phyloP scores from a whole-genome alignment of 148 eudicot species.

The Rhododendron williamsianum region DNA sequence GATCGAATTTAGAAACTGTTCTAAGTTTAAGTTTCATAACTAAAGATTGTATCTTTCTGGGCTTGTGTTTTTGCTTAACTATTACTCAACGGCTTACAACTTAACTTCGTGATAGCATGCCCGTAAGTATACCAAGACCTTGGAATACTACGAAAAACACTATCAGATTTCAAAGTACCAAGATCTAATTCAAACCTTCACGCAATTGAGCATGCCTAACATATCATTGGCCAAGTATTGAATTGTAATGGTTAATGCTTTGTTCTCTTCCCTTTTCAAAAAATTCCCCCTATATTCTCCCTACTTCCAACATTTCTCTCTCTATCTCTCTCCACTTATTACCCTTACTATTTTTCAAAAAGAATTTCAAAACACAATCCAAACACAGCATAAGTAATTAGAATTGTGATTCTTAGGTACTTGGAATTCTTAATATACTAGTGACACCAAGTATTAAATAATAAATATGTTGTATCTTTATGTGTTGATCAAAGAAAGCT shows the following conservation, averaged over 20 bases:
- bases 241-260: too few species aligned
- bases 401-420: too few species aligned
- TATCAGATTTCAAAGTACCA: background rate
- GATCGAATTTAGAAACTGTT: background rate
- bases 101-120: background rate
- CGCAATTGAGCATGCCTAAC: too few species aligned
- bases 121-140: too few species aligned
- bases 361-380: too few species aligned
- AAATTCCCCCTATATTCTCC: too few species aligned
- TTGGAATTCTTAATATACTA: background rate
- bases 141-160: background rate
- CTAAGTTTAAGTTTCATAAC: background rate
- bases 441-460: background rate
- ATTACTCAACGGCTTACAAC: background rate
- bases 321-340: too few species aligned
- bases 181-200: background rate
- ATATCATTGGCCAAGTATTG: too few species aligned
- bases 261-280: too few species aligned
- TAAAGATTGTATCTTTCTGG: background rate
- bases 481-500: background rate
- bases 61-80: background rate
- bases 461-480: background rate
- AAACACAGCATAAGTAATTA: too few species aligned
- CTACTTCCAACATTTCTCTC: too few species aligned
- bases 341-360: too few species aligned